Evolutionary conservation across 2,329 filamentous ascomycete species (phyloP).

Genomic region (Fusarium newnesense): DNA sequence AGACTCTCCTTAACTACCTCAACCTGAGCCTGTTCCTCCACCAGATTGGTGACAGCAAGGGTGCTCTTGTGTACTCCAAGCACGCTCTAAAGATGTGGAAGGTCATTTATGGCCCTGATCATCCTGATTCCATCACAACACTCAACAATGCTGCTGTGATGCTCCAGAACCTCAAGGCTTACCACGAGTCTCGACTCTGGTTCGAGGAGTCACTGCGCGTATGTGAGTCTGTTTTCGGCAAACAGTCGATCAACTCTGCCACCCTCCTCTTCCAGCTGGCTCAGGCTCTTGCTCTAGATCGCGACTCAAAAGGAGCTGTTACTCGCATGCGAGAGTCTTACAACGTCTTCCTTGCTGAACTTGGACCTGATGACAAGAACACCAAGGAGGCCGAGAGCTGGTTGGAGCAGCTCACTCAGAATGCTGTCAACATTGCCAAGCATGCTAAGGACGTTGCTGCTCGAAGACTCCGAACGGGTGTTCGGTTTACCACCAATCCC

Average conservation of each 20-base stretch:
- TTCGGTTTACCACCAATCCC: conserved; percentile 67
- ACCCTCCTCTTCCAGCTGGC: conserved; percentile 97
- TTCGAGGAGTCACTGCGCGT: conserved; percentile 92
- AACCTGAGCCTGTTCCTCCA: conserved; percentile 96
- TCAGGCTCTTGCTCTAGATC: conserved; percentile 93
- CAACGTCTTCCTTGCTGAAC: conserved; percentile 89
- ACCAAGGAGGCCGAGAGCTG: conserved; percentile 98
- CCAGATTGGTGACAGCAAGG: conserved; percentile 87
- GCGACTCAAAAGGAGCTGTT: conserved; percentile 91
- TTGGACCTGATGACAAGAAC: conserved; percentile 93
- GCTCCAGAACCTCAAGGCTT: conserved; percentile 95
- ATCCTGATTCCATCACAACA: conserved; percentile 97
- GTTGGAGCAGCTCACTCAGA: conserved; percentile 95
- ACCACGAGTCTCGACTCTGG: conserved; percentile 94
- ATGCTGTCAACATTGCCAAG: conserved; percentile 93
- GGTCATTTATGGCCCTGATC: conserved; percentile 91
- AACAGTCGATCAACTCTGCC: conserved; percentile 90
- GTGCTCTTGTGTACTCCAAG: conserved; percentile 87
- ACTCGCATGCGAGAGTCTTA: conserved; percentile 95
- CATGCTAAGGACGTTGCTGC: conserved; percentile 88
- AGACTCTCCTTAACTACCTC: conserved; percentile 94
- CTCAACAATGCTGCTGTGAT: conserved; percentile 99
- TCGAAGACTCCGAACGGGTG: conserved; percentile 75
- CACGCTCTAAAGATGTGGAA: conserved; percentile 97
- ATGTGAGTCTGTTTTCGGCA: conserved; percentile 90